Conservation (phyloP, 2,329 filamentous ascomycete species). For the Beauveria pseudobassiana region DNA sequence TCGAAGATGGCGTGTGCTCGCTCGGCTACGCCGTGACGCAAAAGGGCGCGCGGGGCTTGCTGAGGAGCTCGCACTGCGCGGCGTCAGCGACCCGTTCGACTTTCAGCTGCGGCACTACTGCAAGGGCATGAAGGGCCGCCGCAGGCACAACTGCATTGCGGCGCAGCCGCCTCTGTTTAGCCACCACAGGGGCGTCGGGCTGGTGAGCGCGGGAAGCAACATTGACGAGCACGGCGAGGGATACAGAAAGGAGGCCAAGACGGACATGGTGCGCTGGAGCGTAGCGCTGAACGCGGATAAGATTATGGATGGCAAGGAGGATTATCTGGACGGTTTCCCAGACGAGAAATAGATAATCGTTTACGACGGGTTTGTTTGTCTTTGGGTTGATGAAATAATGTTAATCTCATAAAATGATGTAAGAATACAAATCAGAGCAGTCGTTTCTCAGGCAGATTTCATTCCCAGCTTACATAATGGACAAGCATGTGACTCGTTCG, state of each 20-base stretch:
- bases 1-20: slow-evolving; percentile 30
- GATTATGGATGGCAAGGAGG: slow-evolving; percentile 6
- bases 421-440: too few relatives aligned
- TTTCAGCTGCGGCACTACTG: slow-evolving; percentile 38
- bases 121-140: slow-evolving; percentile 26
- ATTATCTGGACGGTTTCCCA: not conserved
- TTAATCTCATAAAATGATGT: too few relatives aligned
- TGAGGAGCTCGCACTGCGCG: slow-evolving; percentile 30
- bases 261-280: slow-evolving; percentile 13
- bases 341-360: not conserved
- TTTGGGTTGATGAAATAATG: too few relatives aligned
- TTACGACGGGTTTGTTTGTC: too few relatives aligned
- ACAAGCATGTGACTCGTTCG: too few relatives aligned
- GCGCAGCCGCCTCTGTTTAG: slow-evolving; percentile 36
- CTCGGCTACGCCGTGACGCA: slow-evolving; percentile 37
- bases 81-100: slow-evolving; percentile 32
- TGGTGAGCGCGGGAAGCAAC: slow-evolving; percentile 24
- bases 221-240: slow-evolving; percentile 26
- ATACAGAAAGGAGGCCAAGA: slow-evolving; percentile 17
- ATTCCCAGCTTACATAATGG: too few relatives aligned
- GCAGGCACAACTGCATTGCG: slow-evolving; percentile 30
- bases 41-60: slow-evolving; percentile 30
- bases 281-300: slow-evolving; percentile 2
- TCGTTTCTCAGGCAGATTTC: too few relatives aligned
- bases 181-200: slow-evolving; percentile 33